Conservation (phyloP, 306 rosid genomes). For the Pterocarpus santalinus region DNA sequence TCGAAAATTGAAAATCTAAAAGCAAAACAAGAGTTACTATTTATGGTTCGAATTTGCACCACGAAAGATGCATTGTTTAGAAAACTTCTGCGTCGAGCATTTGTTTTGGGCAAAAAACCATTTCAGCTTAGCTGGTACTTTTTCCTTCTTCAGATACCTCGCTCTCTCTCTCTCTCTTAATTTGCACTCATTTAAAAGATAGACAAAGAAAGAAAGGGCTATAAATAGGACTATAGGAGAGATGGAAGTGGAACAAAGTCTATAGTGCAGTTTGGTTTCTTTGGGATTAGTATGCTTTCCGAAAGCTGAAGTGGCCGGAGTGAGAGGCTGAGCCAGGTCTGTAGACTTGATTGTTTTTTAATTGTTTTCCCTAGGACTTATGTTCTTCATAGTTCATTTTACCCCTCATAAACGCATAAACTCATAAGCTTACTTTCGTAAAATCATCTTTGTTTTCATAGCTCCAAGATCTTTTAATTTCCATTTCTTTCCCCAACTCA, state of each 20-base stretch:
- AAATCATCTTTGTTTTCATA: neutral
- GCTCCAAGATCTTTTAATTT: conserved; percentile 13
- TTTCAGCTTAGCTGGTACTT: conserved; percentile 46
- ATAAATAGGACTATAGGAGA: conserved; percentile 53
- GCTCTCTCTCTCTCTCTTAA: conserved; percentile 45
- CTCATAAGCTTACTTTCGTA: conserved; percentile 1
- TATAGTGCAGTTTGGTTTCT: conserved; percentile 58
- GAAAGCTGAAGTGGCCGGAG: conserved; percentile 71
- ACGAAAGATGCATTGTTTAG: conserved; percentile 62
- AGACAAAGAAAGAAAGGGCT: conserved; percentile 65
- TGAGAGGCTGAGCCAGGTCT: conserved; percentile 57
- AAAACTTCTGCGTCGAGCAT: conserved; percentile 56
- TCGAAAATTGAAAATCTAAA: neutral
- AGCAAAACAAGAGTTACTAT: conserved; percentile 52
- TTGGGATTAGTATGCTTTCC: conserved; percentile 70
- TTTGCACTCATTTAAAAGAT: conserved; percentile 35
- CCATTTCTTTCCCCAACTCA: neutral
- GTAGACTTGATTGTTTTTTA: neutral
- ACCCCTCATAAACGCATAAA: neutral
- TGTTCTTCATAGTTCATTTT: conserved; percentile 16
- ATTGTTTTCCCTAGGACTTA: neutral
- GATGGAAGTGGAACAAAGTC: conserved; percentile 50
- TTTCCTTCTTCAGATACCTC: conserved; percentile 7
- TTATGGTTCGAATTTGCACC: conserved; percentile 61
- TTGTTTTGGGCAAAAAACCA: conserved; percentile 60